These are phyloP conservation scores for Gypsophila paniculata DNA, from an alignment of 179 eudicot species.

Conservation along the genomic window DNA sequence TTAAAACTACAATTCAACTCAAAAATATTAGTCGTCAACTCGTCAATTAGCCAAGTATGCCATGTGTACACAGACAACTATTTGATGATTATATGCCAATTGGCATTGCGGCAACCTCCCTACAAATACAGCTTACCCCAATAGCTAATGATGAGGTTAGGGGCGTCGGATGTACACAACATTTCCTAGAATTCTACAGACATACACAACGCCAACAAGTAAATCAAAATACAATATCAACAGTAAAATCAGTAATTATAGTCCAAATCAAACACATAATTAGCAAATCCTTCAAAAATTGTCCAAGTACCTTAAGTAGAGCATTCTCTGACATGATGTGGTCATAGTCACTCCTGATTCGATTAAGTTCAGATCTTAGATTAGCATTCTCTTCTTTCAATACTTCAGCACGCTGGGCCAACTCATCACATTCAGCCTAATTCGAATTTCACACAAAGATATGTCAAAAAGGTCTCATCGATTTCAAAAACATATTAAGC, in stretches of 20 bases:
- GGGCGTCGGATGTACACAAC: neutral
- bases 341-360: constrained; percentile 67
- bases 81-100: too few relatives aligned
- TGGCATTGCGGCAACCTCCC: too few relatives aligned
- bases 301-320: constrained; percentile 56
- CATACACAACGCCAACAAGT: neutral
- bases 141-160: neutral
- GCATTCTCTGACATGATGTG: constrained; percentile 65
- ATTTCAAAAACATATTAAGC: neutral
- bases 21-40: too few relatives aligned
- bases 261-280: neutral
- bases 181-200: neutral
- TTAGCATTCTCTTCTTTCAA: constrained; percentile 75
- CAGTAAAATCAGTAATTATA: neutral
- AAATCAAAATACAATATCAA: neutral
- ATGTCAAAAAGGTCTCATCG: neutral
- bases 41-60: too few relatives aligned
- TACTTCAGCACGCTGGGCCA: constrained; percentile 83
- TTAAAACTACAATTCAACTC: too few relatives aligned
- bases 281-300: neutral
- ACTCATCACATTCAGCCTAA: constrained; percentile 93
- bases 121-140: neutral
- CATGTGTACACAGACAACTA: too few relatives aligned
- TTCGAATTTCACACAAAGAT: neutral
- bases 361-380: constrained; percentile 75